Base-by-base conservation (phyloP, 176 grass and related monocot genomes). In the Triticum timopheevii region DNA sequence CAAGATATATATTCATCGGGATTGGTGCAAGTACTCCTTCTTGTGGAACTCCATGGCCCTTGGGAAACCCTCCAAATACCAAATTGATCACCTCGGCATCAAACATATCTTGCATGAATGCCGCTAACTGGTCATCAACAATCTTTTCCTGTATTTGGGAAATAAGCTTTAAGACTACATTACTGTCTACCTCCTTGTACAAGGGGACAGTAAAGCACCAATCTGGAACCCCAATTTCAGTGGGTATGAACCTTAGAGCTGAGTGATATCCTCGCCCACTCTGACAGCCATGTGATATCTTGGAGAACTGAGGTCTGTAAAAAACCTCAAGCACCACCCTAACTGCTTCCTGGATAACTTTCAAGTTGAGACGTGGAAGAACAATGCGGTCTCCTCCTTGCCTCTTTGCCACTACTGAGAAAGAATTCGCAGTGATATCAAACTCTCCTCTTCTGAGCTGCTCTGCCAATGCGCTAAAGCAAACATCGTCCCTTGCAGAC, bases 1-100 rank as follows among this genome's bases (percentile, higher is more conserved):
- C 93, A 68, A 95, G 91, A 89, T 95, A 98, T 73, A 98, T 93
- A 62, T 98, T 98, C 91, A 95, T 93, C 42, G 93, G 87, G 77
- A 95, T 93, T 42, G 95, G 91, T 20, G 95, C 91, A 64, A 95
- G 89, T 17, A 86, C 90, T 79, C 95, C 95, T 91, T 98, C 95
- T 86, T 93, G 95, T 80, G 95, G 95, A 65, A 95, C 83, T 12
- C 95, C 95, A 76, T 93, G 92, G 33, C 95, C 93, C 56, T 98
- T 98, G 40, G 95, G 91, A 78, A 90, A 98, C 23, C 79, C 85
- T 85, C 95, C 95, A 84, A 98, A 93, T 34, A 93, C 90, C 91
- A 98, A 87, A 78, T 95, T 93, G 67, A 98, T 92, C 39, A 89
- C 93, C 76, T 73, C 79, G 7, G 91, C 87, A 91, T 98, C 86